Base-by-base conservation (phyloP, 495 filamentous ascomycete species). In the Trichoderma virens region DNA sequence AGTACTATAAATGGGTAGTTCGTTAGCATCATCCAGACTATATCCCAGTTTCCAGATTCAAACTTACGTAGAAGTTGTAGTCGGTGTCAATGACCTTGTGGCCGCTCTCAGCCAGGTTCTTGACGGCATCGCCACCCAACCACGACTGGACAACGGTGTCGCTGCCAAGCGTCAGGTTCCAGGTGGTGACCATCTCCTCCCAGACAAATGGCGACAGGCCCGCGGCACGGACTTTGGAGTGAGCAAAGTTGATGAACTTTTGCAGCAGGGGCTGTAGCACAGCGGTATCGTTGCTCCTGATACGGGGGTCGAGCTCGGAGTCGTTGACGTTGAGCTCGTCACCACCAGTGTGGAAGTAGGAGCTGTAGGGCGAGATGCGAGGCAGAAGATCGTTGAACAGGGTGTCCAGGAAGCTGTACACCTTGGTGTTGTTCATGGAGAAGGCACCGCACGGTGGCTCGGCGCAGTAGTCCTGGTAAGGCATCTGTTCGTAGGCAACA, bases 281-380 rank as follows among this genome's bases (percentile, higher is more conserved):
- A 0, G 73, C 67, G 1, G 79, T 75, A 43, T 80, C 69, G 72
- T 88, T 89, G n/a, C 84, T 85, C 3, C 76, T 70, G 41, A 94
- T 82, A 0, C 82, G 86, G 18, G 84, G 79, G 70, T 94, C 90
- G n/a, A 91, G 80, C 56, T 73, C 73, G 72, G 90, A 93, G 64
- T 85, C 85, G 66, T 90, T 87, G 59, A 74, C 74, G 73, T 93
- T 93, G 39, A 94, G 83, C 73, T 93, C 90, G 70, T 94, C 90
- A 39, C 90, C 90, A 45, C 90, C 90, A 1, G 88, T 90, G 72
- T 94, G 90, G 79, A 91, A 92, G 70, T 91, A 91, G 13, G 82
- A 72, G 20, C 82, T 78, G 70, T 89, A 87, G 1, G 85, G 85
- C 11, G 73, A 74, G 7, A 92, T 65, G n/a, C 90, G 79, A 16